These are phyloP conservation scores for Trametes maxima DNA, from an alignment of 768 basidiomycete genomes.

Conservation along the genomic window DNA sequence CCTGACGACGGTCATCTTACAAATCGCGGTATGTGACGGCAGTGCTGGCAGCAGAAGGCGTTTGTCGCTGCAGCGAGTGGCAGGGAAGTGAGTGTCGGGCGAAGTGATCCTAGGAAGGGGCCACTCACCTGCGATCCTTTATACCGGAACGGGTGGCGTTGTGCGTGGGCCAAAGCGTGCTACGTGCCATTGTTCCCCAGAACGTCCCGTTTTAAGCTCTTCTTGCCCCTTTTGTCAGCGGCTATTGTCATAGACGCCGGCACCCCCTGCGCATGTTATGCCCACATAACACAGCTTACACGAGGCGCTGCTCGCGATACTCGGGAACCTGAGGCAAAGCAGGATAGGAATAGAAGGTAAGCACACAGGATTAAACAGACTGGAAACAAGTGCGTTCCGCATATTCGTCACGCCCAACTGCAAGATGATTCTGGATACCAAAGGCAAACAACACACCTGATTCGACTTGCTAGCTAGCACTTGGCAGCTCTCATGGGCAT, in stretches of 20 bases:
- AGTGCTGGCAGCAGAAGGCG: not conserved
- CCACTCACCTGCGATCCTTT: conserved; percentile 12
- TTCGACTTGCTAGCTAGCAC: too few species aligned
- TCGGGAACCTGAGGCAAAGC: not conserved
- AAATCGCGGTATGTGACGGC: not conserved
- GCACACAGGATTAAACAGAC: not conserved
- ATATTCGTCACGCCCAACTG: too few species aligned
- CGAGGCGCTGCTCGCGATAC: conserved; percentile 7
- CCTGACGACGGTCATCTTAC: conserved; percentile 7
- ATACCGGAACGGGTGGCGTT: conserved; percentile 18
- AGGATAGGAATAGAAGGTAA: not conserved
- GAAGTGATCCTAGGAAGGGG: not conserved
- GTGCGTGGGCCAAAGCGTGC: conserved; percentile 9
- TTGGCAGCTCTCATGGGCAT: too few species aligned
- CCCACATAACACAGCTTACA: conserved; percentile 6
- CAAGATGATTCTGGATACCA: too few species aligned
- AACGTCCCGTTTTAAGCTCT: conserved; percentile 11
- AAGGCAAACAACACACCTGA: too few species aligned
- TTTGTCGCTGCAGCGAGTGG: conserved; percentile 11
- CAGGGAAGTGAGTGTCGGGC: conserved; percentile 3
- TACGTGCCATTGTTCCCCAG: conserved; percentile 13
- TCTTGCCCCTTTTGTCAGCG: conserved; percentile 14
- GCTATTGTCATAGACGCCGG: conserved; percentile 20
- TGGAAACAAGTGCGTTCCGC: too few species aligned
- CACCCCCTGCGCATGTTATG: conserved; percentile 14